Base-by-base conservation (phyloP, 805 yeast genomes). In the Metschnikowia reukaufii region DNA sequence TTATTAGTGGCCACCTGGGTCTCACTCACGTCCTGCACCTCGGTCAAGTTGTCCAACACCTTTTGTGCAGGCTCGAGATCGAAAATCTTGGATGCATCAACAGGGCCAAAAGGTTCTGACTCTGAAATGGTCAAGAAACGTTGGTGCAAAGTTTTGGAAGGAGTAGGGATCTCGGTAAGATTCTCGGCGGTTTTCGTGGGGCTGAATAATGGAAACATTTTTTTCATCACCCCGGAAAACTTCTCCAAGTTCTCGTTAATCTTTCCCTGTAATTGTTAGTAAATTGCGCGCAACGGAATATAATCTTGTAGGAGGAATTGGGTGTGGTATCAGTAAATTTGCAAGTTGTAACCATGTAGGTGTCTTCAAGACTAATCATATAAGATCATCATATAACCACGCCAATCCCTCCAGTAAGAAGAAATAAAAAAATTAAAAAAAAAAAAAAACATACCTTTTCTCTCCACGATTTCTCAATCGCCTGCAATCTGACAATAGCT, bases 91-190 rank as follows among this genome's bases (percentile, higher is more conserved):
- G 99, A 97, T 12, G 99, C 97, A 62, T 94, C 98, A 5, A 90
- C 77, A 4, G 97, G 96, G 6, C 97, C 97, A 64, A 92, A 91
- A 8, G 96, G 96, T 70, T 90, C 96, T 21, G 90, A 83, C 69
- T 92, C 99, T 8, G 96, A 92, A 64, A 92, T 84, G 10, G 96
- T 86, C 62, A 88, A 68, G 73, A 91, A 91, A 54, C 92, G 76
- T 54, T 95, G 88, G 53, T 82, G 82, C 52, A 84, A 73, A 2
- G 96, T 86, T 67, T 85, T 88, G 54, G 82, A 78, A 27, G 96
- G 96, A 42, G 87, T 82, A 29, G 97, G 97, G 73, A 91, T 88
- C 73, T 92, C 97, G n/a, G 96, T 86, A 62, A 90, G 74, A 63
- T 89, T 87, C 61, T 91, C 96, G 8, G 82, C 74, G 20, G 60